These are phyloP conservation scores for Secale cereale DNA, from an alignment of 176 grass and related monocot genomes.

Conservation along the genomic window DNA sequence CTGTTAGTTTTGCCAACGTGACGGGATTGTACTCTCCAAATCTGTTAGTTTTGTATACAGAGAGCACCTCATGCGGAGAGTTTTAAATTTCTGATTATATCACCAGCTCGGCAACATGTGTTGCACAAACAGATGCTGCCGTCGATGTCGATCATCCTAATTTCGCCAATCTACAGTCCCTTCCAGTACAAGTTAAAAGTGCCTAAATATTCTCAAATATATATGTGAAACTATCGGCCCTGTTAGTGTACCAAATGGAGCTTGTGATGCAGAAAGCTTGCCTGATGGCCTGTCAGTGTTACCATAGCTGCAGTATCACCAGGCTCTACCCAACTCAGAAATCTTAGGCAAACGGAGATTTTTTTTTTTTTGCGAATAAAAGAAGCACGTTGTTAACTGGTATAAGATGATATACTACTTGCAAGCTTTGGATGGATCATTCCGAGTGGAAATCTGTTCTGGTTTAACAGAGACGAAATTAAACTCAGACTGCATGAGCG, in stretches of 20 bases:
- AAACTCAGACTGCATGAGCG: not conserved
- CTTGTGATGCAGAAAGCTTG: slow-evolving; percentile 22
- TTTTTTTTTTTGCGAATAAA: too few relatives aligned
- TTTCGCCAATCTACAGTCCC: not conserved
- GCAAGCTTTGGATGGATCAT: not conserved
- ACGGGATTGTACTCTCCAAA: too few relatives aligned
- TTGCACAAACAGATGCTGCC: not conserved
- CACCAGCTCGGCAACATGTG: not conserved
- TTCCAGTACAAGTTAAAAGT: not conserved
- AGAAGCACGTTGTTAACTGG: too few relatives aligned
- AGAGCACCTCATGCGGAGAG: not conserved
- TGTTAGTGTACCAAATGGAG: slow-evolving; percentile 15
- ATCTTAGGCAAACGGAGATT: not conserved
- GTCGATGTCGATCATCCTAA: not conserved
- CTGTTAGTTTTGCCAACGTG: not conserved
- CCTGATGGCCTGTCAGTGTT: not conserved
- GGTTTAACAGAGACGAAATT: not conserved
- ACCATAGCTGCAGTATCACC: not conserved
- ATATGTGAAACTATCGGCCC: not conserved
- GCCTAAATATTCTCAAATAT: not conserved
- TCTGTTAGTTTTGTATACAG: not conserved
- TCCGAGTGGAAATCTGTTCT: not conserved
- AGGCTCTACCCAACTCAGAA: slow-evolving; percentile 7
- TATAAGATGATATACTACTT: not conserved
- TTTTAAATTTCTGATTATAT: not conserved